Conservation (phyloP, 768 basidiomycete species). For the Termitomyces sp. region DNA sequence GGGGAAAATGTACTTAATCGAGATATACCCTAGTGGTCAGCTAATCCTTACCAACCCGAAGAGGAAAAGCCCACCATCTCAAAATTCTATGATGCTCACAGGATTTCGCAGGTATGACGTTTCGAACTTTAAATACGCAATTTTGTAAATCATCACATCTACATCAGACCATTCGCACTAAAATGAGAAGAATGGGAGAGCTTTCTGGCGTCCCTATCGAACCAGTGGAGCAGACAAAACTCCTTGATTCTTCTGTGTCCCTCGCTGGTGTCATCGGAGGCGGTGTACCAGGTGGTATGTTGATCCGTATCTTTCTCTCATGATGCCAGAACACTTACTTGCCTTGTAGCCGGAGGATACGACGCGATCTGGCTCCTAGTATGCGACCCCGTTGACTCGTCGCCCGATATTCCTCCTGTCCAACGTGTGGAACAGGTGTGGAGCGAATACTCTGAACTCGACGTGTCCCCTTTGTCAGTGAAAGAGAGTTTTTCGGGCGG, state of each 20-base stretch:
- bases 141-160: not conserved
- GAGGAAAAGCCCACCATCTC: constrained; percentile 40
- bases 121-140: not conserved
- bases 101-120: constrained; percentile 45
- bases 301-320: not conserved
- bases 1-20: not conserved
- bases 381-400: constrained; percentile 47
- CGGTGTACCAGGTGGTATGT: constrained; percentile 92
- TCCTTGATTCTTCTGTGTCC: constrained; percentile 72
- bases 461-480: constrained; percentile 68
- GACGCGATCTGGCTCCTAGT: constrained; percentile 95
- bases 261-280: constrained; percentile 88
- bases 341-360: constrained; percentile 79
- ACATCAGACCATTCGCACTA: constrained; percentile 62
- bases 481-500: constrained; percentile 67
- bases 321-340: not conserved
- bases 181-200: constrained; percentile 83
- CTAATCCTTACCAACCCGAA: constrained; percentile 45
- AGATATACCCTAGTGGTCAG: constrained; percentile 43
- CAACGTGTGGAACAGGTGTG: constrained; percentile 64
- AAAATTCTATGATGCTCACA: constrained; percentile 53
- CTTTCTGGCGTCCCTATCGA: constrained; percentile 82
- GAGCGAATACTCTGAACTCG: constrained; percentile 52
- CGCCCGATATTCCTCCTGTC: constrained; percentile 43
- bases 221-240: constrained; percentile 76